Conservation (phyloP, 495 filamentous ascomycete genomes). For the Trypethelium eluteriae region DNA sequence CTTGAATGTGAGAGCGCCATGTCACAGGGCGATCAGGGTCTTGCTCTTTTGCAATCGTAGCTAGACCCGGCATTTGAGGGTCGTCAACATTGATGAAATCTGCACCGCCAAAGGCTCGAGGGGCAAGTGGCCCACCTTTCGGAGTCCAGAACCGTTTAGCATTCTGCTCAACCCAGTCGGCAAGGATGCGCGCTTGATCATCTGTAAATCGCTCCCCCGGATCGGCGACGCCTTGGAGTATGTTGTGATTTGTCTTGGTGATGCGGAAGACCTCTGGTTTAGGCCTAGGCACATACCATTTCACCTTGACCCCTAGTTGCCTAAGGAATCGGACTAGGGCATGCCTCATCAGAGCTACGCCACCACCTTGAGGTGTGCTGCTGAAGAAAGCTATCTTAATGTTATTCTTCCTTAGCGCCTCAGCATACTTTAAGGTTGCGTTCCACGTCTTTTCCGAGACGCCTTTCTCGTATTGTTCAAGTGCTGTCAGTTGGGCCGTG, state of each 20-base stretch:
- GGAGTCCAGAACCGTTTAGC: slow-evolving; percentile 69
- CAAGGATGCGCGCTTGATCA: slow-evolving; percentile 53
- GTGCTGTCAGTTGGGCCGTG: slow-evolving; percentile 50
- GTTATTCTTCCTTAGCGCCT: slow-evolving; percentile 56
- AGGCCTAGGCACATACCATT: slow-evolving; percentile 82
- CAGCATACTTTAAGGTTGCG: slow-evolving; percentile 58
- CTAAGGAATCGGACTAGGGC: slow-evolving; percentile 69
- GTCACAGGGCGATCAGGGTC: slow-evolving; percentile 72
- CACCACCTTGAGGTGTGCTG: slow-evolving; percentile 78
- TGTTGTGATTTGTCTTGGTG: slow-evolving; percentile 89
- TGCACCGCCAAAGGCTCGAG: slow-evolving; percentile 63
- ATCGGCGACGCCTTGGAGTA: slow-evolving; percentile 72
- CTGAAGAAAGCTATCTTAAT: slow-evolving; percentile 79
- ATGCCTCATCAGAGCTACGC: slow-evolving; percentile 84
- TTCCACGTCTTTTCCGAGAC: slow-evolving; percentile 60
- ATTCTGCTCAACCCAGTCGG: slow-evolving; percentile 71
- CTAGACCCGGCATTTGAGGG: slow-evolving; percentile 79
- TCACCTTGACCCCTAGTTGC: slow-evolving; percentile 58
- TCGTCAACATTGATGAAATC: slow-evolving; percentile 78
- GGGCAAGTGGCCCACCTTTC: slow-evolving; percentile 58
- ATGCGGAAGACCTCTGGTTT: slow-evolving; percentile 77
- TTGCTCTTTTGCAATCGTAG: slow-evolving; percentile 63
- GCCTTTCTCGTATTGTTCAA: slow-evolving; percentile 58
- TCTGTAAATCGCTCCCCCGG: slow-evolving; percentile 53
- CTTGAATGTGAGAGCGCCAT: slow-evolving; percentile 78